Base-by-base conservation (phyloP, 352 stramenopile species). In the Pythium brachiatum region DNA sequence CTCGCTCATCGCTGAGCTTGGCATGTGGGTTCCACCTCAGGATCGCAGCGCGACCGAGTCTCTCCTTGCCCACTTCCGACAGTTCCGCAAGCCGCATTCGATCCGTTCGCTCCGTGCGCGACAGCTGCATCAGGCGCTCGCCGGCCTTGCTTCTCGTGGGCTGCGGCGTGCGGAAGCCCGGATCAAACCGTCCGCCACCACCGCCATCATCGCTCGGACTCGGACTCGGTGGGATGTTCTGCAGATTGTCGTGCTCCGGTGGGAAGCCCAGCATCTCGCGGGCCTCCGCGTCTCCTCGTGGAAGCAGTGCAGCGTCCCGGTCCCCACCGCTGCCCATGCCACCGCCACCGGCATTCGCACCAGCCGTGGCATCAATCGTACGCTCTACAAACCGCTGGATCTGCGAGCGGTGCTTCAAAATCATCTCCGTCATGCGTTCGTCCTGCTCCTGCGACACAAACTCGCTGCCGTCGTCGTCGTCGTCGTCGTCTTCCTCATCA, bases 51-150 rank as follows among this genome's bases (percentile, higher is more conserved):
- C 68, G 58, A 2, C 66, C 67, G 2, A 79, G 53, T 53, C 79
- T 76, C 50, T 84, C 74, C 38, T 79, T 79, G 31, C 83, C 78
- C 48, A 88, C 76, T 53, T 91, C 77, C 57, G 81, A 91, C 20
- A 95, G 74, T 48, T 95, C 86, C 5, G 83, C 82, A 2, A 93
- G 63, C 20, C 71, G 57, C 86, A 95, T 93, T 43, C 86, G 83
- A 54, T 95, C 82, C 8, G 71, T 84, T 51, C 81, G 76, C 57
- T 89, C 74, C 0, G 70, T 76, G 31, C 70, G 69, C 29, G 79
- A 86, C 6, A 88, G 64, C 46, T 86, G 72, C 48, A 79, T 26
- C 8, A 89, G 62, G 11, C 77, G 66, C 57, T 87, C 76, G n/a
- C 71, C 72, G 6, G 77, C 71, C 7, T 73, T 67, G 51, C 66